phyloP scores from a whole-genome alignment of 2,329 filamentous ascomycete species.

The Dactylellina haptotyla region DNA sequence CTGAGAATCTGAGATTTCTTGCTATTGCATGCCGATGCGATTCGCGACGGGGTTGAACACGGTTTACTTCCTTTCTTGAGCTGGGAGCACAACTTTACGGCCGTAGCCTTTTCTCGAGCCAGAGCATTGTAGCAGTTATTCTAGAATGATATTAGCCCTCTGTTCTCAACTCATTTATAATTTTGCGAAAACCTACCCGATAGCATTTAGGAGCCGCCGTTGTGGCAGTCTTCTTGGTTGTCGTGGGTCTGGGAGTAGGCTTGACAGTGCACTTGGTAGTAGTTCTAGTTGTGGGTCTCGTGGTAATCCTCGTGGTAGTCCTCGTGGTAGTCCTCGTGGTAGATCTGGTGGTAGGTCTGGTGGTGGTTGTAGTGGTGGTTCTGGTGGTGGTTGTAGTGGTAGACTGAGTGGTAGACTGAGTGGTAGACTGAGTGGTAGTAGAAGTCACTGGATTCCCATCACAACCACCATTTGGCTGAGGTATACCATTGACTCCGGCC shows the following conservation, averaged over 20 bases:
- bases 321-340: conserved; percentile 7
- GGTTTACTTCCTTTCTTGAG: conserved; percentile 11
- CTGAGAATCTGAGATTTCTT: conserved; percentile 18
- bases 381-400: conserved; percentile 16
- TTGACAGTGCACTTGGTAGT: too few relatives aligned
- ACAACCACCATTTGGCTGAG: conserved; percentile 26
- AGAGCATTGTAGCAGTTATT: conserved; percentile 21
- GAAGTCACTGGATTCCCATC: conserved; percentile 11
- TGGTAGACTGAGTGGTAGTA: conserved; percentile 15
- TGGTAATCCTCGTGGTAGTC: conserved; percentile 5
- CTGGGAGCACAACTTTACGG: conserved; percentile 11
- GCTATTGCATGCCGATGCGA: conserved; percentile 22
- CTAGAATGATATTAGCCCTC: conserved; percentile 10
- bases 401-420: background rate
- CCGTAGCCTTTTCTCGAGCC: conserved; percentile 16
- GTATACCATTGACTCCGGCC: conserved; percentile 19
- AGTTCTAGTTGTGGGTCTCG: background rate
- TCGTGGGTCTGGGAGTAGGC: background rate
- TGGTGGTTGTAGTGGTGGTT: conserved; percentile 6
- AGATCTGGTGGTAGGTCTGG: conserved; percentile 4
- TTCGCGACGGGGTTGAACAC: conserved; percentile 16
- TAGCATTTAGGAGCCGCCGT: conserved; percentile 31
- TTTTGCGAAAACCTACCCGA: conserved; percentile 19
- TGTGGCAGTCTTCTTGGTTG: conserved; percentile 1
- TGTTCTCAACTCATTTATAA: background rate